Evolutionary conservation across 768 basidiomycete species (phyloP).

Genomic region (Lactarius sanguifluus): DNA sequence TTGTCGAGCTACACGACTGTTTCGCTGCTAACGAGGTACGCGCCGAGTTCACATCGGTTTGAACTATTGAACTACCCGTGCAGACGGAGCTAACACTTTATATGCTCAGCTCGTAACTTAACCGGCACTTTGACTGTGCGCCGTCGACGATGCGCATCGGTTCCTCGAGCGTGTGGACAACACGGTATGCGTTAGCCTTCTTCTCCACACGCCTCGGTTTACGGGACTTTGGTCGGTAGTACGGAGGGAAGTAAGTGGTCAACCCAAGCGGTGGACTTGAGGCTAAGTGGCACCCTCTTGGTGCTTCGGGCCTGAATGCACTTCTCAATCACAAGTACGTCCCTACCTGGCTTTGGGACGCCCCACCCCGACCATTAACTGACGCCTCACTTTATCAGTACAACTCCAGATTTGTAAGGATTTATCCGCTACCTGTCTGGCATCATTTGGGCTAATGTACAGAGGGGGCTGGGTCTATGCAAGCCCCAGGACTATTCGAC

Average conservation of each 20-base stretch:
- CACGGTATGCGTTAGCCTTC: slow-evolving; percentile 49
- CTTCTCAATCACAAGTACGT: slow-evolving; percentile 77
- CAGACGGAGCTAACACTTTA: not conserved
- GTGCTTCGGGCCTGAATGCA: slow-evolving; percentile 84
- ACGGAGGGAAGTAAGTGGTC: slow-evolving; percentile 80
- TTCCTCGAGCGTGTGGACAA: slow-evolving; percentile 75
- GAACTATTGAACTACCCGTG: not conserved
- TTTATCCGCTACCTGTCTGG: too few relatives aligned
- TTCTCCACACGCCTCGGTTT: not conserved
- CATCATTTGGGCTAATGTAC: not conserved
- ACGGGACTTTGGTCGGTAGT: slow-evolving; percentile 42
- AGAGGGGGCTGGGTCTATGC: slow-evolving; percentile 82
- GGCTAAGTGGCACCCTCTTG: slow-evolving; percentile 84
- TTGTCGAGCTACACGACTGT: slow-evolving; percentile 83
- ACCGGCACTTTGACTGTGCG: slow-evolving; percentile 73
- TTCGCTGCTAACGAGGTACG: slow-evolving; percentile 78
- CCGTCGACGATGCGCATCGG: slow-evolving; percentile 63
- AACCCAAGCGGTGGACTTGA: slow-evolving; percentile 86
- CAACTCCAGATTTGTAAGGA: slow-evolving; percentile 66
- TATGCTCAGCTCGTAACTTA: slow-evolving; percentile 71
- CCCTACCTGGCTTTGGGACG: too few relatives aligned
- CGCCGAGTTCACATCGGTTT: not conserved
- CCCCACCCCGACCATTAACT: too few relatives aligned
- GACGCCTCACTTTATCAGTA: slow-evolving; percentile 43
- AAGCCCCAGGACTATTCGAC: slow-evolving; percentile 69